Evolutionary conservation across 1,139 yeast genomes (phyloP).

Genomic region (Taphrina pruni): DNA sequence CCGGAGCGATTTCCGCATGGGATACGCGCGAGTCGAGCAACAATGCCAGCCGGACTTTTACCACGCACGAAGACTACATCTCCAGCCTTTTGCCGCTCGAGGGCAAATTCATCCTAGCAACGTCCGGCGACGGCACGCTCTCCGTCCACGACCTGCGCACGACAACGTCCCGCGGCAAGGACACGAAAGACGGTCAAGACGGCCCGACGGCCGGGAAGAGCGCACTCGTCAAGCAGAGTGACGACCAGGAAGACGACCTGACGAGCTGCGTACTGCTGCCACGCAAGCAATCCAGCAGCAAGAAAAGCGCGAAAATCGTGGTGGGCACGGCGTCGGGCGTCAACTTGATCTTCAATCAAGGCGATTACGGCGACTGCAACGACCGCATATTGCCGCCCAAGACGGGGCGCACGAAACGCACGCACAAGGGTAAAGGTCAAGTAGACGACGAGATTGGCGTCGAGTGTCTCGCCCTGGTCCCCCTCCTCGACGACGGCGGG

Average conservation of each 20-base stretch:
- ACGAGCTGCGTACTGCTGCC: conserved; percentile 36
- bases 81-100: conserved; percentile 41
- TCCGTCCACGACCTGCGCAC: conserved; percentile 41
- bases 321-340: conserved; percentile 43
- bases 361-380: conserved; percentile 39
- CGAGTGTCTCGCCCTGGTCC: conserved; percentile 33
- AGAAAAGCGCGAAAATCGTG: conserved; percentile 21
- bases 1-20: conserved; percentile 40
- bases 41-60: conserved; percentile 10
- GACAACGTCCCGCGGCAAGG: background rate
- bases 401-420: conserved; percentile 7
- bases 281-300: conserved; percentile 7
- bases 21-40: conserved; percentile 15
- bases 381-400: conserved; percentile 30
- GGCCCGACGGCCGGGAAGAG: background rate
- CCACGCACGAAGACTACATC: conserved; percentile 41
- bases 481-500: background rate
- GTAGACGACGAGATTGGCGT: conserved; percentile 36
- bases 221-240: conserved; percentile 23
- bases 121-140: conserved; percentile 43
- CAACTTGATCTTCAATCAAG: conserved; percentile 37
- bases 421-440: conserved; percentile 10
- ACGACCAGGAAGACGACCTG: conserved; percentile 43
- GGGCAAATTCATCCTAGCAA: conserved; percentile 36
- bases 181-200: background rate